Base-by-base conservation (phyloP, 768 basidiomycete species). In the Suillus placidus region DNA sequence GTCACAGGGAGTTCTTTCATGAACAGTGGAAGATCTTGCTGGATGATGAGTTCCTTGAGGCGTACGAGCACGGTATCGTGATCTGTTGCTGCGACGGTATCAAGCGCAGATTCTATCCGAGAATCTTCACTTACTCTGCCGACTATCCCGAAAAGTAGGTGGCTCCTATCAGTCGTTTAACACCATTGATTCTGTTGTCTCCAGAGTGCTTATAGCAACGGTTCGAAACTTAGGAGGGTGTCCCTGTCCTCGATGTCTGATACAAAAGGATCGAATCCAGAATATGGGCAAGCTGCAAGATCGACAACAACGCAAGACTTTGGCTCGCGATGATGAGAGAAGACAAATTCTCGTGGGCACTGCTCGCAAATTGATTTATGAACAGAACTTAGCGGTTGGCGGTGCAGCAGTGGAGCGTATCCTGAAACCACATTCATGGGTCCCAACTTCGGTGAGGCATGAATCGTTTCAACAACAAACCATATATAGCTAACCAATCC, bases 101-200 rank as follows among this genome's bases (percentile, higher is more conserved):
- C n/a, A n/a, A n/a, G n/a, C n/a, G n/a, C n/a, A n/a, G n/a, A n/a
- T n/a, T n/a, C n/a, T n/a, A n/a, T n/a, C 73, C 74, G 3, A 64
- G 70, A 0, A 69, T 79, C 0, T 74, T 79, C 37, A 77, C 77
- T 2, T 79, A 79, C 49, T 73, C 76, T 5, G 77, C 76, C 0
- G 75, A 80, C 58, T 80, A 80, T 49, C 78, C 78, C 0, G 78
- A 81, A 32, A 81, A 81, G 80, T 79, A 54, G n/a, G n/a, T n/a
- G n/a, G n/a, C n/a, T n/a, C n/a, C n/a, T n/a, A n/a, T n/a, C n/a
- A n/a, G n/a, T n/a, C n/a, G n/a, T n/a, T n/a, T n/a, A n/a, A n/a
- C n/a, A n/a, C n/a, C n/a, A n/a, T n/a, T n/a, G n/a, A n/a, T n/a
- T n/a, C n/a, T n/a, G n/a, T n/a, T n/a, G n/a, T n/a, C 2, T 58